Evolutionary conservation across 371 early-diverging fungal species (phyloP).

Genomic region (Lichtheimia ramosa): DNA sequence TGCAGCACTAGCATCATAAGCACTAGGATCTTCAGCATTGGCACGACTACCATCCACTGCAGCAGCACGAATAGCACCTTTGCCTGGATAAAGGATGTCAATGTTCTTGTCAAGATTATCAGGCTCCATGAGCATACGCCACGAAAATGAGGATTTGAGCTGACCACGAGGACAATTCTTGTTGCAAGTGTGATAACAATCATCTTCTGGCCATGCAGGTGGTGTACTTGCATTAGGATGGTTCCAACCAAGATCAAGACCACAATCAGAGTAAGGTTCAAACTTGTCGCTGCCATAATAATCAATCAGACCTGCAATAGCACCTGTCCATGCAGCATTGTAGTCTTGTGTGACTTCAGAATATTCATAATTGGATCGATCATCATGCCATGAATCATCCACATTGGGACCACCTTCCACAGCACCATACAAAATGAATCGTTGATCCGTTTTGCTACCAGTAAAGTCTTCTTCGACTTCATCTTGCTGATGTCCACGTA

Average conservation of each 20-base stretch:
- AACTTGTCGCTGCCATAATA: constrained; percentile 49
- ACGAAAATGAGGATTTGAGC: constrained; percentile 44
- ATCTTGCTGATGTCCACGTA: constrained; percentile 49
- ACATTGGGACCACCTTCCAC: constrained; percentile 54
- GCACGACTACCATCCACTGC: constrained; percentile 15
- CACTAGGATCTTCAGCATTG: constrained; percentile 13
- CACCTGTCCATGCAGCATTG: constrained; percentile 58
- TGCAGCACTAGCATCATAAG: constrained; percentile 11
- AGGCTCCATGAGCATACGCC: constrained; percentile 35
- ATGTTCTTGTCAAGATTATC: constrained; percentile 13
- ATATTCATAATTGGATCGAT: constrained; percentile 53
- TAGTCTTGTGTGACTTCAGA: constrained; percentile 62
- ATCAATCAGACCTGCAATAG: constrained; percentile 55
- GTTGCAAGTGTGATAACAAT: constrained; percentile 59
- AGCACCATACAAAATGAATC: constrained; percentile 59
- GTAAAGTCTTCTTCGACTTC: constrained; percentile 50
- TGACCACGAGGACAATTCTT: constrained; percentile 44
- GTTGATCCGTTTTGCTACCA: constrained; percentile 37
- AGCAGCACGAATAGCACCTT: constrained; percentile 31
- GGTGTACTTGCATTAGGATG: constrained; percentile 49
- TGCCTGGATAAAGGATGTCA: constrained; percentile 37
- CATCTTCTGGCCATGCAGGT: constrained; percentile 43
- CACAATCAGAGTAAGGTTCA: constrained; percentile 53
- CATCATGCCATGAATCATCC: constrained; percentile 57
- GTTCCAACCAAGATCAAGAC: constrained; percentile 54